A percentile compares a stretch with the other conserved stretches of the same genome.
Conservation (phyloP, 257 asterid genomes). For the Hygrophila difformis region DNA sequence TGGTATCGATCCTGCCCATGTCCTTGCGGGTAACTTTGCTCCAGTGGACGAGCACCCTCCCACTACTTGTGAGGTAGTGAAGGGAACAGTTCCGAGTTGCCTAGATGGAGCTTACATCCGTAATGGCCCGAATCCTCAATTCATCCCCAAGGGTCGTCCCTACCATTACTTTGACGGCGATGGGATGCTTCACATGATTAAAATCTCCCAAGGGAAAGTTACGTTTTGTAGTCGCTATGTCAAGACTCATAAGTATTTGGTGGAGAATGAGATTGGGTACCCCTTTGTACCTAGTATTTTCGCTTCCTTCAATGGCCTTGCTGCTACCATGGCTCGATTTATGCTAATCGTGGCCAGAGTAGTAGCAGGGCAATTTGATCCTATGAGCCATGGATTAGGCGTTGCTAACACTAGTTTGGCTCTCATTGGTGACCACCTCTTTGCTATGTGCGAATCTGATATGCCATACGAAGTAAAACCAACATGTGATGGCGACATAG, state of each 20-base stretch:
- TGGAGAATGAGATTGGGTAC: conserved; percentile 20
- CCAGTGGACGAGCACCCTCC: conserved; percentile 44
- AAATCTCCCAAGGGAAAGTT: conserved; percentile 32
- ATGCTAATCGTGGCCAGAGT: conserved; percentile 22
- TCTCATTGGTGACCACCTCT: conserved; percentile 28
- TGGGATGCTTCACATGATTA: conserved; percentile 55
- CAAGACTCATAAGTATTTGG: conserved; percentile 31
- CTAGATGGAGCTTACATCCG: conserved; percentile 42
- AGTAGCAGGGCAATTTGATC: conserved; percentile 24
- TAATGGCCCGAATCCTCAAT: conserved; percentile 54
- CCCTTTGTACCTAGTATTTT: conserved; percentile 32
- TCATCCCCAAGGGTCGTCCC: conserved; percentile 36
- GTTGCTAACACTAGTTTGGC: conserved; percentile 41
- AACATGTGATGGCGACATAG: conserved; percentile 25
- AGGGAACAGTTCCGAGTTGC: conserved; percentile 34
- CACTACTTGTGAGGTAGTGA: conserved; percentile 25
- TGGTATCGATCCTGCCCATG: conserved; percentile 20
- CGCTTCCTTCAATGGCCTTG: conserved; percentile 30
- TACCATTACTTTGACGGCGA: conserved; percentile 53
- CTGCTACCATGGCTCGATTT: conserved; percentile 16
- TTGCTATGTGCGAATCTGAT: conserved; percentile 40
- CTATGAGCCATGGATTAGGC: conserved; percentile 27
- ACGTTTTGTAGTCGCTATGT: conserved; percentile 47
- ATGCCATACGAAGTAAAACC: conserved; percentile 35
- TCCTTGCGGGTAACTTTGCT: conserved; percentile 25